Evolutionary conservation across 129 eudicot species (phyloP), one percentile per base, ranked within the genome.

Genomic region (Ambrosia trifida): DNA sequence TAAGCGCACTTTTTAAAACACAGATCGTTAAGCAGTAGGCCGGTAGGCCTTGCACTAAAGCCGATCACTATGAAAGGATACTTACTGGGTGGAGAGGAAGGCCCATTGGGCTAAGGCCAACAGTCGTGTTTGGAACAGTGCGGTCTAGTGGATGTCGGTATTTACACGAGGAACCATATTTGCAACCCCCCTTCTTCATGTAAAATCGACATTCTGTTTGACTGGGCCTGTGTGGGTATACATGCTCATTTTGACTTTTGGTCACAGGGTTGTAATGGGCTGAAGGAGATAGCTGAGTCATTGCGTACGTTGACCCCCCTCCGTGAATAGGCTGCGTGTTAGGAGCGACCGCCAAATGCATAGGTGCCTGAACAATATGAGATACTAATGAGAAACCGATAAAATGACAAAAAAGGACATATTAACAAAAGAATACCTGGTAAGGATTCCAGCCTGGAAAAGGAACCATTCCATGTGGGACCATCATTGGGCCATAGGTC

Each of bases 71-170:
- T 20, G 51, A 40, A 17, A 30, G n/a, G 10, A 53, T 64, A 60
- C 88, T 85, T 85, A 91, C 96, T 20, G 91, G 89, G 68, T 91
- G 97, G 38, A 88, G 75, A 57, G 97, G 96, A 66, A 91, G 97
- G 51, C 96, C 97, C 96, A 84, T 86, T 61, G 94, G 87, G 75
- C 92, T 86, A 75, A 91, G 93, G 20, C 69, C 66, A 51, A 79
- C 79, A 66, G 68, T 81, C n/a, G 91, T 20, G 69, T 70, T 83
- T 8, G 83, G 68, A 36, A 75, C 73, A 82, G 71, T 79, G 87
- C 81, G 77, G 38, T 84, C 88, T 19, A 81, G 77, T 44, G 97
- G 96, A 79, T 91, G 97, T 63, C 89, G 89, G 79, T 91, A 88
- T 81, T 79, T 91, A 83, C 97, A 91, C 3, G 97, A 81, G 7